phyloP scores from a whole-genome alignment of 1,139 yeast species.

The Candida frijolesensis region DNA sequence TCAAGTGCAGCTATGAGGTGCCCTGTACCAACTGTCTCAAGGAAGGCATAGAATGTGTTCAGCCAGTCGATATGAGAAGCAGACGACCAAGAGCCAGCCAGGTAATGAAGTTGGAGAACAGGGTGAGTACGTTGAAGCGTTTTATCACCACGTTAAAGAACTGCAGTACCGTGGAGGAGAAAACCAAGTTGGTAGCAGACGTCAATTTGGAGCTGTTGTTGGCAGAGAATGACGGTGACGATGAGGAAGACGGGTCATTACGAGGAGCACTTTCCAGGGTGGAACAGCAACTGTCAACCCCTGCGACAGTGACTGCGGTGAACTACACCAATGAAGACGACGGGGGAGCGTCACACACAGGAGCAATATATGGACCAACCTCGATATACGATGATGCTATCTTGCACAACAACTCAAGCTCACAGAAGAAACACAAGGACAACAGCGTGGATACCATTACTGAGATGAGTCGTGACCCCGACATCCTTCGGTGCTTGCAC shows the following conservation, averaged over 20 bases:
- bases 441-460: conserved; percentile 9
- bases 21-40: conserved; percentile 56
- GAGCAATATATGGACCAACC: conserved; percentile 52
- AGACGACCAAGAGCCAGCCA: conserved; percentile 54
- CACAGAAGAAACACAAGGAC: conserved; percentile 24
- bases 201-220: neutral
- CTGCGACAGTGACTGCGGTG: neutral
- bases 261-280: neutral
- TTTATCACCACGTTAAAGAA: conserved; percentile 28
- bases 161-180: conserved; percentile 21
- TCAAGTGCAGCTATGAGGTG: conserved; percentile 51
- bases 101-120: conserved; percentile 40
- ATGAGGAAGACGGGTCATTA: neutral
- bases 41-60: conserved; percentile 49
- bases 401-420: conserved; percentile 23
- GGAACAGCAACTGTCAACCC: neutral
- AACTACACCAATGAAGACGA: conserved; percentile 14
- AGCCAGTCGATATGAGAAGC: conserved; percentile 53
- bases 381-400: conserved; percentile 47
- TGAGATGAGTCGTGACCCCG: conserved; percentile 38
- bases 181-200: neutral
- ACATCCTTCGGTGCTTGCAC: conserved; percentile 51
- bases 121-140: conserved; percentile 25
- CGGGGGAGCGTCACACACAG: conserved; percentile 22
- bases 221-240: neutral